Conservation (phyloP, 805 yeast genomes). For the Hanseniaspora lindneri region DNA sequence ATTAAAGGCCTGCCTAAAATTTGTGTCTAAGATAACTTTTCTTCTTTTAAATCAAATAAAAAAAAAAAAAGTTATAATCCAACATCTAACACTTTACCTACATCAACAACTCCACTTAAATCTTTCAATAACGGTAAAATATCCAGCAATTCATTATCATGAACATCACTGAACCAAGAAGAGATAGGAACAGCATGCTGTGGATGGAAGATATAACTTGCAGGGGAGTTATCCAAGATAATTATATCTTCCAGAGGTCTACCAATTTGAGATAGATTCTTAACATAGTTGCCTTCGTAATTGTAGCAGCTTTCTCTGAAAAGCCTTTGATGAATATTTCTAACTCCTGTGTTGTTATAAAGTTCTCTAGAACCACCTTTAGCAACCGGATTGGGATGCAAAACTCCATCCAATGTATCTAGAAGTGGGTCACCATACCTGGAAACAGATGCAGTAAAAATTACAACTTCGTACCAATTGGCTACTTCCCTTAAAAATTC, state of each 20-base stretch:
- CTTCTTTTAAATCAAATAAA: too few relatives aligned
- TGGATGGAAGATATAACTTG: slow-evolving; percentile 95
- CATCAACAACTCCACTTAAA: slow-evolving; percentile 73
- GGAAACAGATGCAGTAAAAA: slow-evolving; percentile 90
- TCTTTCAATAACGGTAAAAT: slow-evolving; percentile 84
- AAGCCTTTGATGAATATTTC: slow-evolving; percentile 71
- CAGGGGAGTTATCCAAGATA: slow-evolving; percentile 93
- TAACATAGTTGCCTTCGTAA: slow-evolving; percentile 88
- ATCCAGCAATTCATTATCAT: slow-evolving; percentile 89
- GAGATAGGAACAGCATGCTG: slow-evolving; percentile 95
- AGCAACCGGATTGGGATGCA: slow-evolving; percentile 20
- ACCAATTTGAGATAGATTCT: slow-evolving; percentile 87
- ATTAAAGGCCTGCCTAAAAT: slow-evolving; percentile 14
- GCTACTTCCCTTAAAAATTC: slow-evolving; percentile 78
- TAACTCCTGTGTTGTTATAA: slow-evolving; percentile 30
- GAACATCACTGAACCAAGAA: slow-evolving; percentile 96
- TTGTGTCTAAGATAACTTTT: too few relatives aligned
- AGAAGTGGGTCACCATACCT: slow-evolving; percentile 92
- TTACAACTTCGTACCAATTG: slow-evolving; percentile 82
- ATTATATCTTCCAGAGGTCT: slow-evolving; percentile 76
- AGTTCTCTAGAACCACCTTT: slow-evolving; percentile 29
- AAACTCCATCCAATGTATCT: slow-evolving; percentile 69
- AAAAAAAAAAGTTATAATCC: slow-evolving; percentile 24
- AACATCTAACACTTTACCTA: slow-evolving; percentile 73
- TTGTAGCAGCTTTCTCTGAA: slow-evolving; percentile 91